Conservation (phyloP, 2,329 filamentous ascomycete genomes). For the Fusarium austroafricanum region DNA sequence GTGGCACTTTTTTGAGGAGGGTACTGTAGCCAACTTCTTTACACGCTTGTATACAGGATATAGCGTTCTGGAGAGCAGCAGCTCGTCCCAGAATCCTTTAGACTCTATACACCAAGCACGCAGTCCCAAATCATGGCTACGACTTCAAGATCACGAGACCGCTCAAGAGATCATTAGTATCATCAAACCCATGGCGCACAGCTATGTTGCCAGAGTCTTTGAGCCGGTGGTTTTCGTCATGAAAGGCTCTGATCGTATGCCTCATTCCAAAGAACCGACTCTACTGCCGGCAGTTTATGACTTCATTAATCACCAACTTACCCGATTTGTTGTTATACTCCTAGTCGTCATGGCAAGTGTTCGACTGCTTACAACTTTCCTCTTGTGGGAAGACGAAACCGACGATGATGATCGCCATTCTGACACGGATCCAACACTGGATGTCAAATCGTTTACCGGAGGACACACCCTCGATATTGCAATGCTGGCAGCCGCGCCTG, state of each 20-base stretch:
- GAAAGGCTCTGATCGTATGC: conserved; percentile 74
- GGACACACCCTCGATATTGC: conserved; percentile 78
- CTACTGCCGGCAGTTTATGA: conserved; percentile 66
- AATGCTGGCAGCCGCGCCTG: conserved; percentile 69
- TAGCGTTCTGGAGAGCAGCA: conserved; percentile 38
- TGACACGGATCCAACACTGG: conserved; percentile 63
- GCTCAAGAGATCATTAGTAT: conserved; percentile 81
- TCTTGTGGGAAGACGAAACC: conserved; percentile 73
- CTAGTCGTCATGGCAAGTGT: conserved; percentile 73
- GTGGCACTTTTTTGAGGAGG: conserved; percentile 79
- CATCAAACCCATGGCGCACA: conserved; percentile 76
- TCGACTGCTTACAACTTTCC: conserved; percentile 77
- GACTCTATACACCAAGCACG: conserved; percentile 78
- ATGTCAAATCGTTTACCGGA: conserved; percentile 68
- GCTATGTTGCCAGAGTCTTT: conserved; percentile 79
- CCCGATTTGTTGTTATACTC: conserved; percentile 71
- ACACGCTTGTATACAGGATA: conserved; percentile 40
- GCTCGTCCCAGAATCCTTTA: conserved; percentile 53
- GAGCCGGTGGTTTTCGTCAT: conserved; percentile 80
- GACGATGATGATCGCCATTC: conserved; percentile 59
- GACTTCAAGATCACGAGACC: conserved; percentile 81
- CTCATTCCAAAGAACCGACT: conserved; percentile 55
- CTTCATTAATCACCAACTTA: conserved; percentile 70
- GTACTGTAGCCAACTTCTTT: conserved; percentile 54
- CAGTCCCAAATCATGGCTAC: conserved; percentile 81